Conservation (phyloP, 768 basidiomycete species). For the Russula sp. region DNA sequence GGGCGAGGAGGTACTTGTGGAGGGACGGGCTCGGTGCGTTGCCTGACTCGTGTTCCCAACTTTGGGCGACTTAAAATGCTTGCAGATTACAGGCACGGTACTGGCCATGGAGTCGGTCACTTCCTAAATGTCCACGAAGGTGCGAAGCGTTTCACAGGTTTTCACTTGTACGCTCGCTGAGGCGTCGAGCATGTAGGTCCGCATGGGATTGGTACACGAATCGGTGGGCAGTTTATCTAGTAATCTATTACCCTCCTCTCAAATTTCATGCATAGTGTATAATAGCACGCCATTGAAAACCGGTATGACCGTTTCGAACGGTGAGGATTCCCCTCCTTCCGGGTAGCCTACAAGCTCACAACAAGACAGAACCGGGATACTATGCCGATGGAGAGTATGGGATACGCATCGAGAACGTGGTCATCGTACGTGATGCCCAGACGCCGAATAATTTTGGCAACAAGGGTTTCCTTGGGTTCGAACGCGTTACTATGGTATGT, state of each 20-base stretch:
- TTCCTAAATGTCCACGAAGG: slow-evolving; percentile 93
- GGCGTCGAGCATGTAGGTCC: slow-evolving; percentile 34
- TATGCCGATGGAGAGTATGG: slow-evolving; percentile 89
- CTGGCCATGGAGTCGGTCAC: slow-evolving; percentile 92
- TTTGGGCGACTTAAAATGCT: neutral
- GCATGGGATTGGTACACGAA: slow-evolving; percentile 54
- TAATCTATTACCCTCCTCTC: neutral
- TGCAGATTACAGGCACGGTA: slow-evolving; percentile 77
- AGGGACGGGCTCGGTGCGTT: slow-evolving; percentile 72
- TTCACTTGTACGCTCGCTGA: neutral
- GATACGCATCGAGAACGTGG: slow-evolving; percentile 88
- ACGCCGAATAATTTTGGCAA: slow-evolving; percentile 75
- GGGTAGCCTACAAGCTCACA: neutral
- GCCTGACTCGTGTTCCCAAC: neutral
- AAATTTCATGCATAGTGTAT: slow-evolving; percentile 36
- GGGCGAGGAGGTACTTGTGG: slow-evolving; percentile 76
- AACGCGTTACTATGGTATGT: slow-evolving; percentile 80
- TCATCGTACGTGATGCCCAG: slow-evolving; percentile 62
- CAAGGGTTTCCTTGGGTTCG: slow-evolving; percentile 79
- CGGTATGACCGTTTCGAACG: slow-evolving; percentile 89
- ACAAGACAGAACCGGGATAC: slow-evolving; percentile 75
- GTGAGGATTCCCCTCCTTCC: slow-evolving; percentile 26
- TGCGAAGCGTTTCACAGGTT: slow-evolving; percentile 13
- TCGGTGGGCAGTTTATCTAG: slow-evolving; percentile 27
- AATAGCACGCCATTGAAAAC: slow-evolving; percentile 66